These are phyloP conservation scores for Hevea brasiliensis DNA, from an alignment of 345 rosid genomes.

Conservation along the genomic window DNA sequence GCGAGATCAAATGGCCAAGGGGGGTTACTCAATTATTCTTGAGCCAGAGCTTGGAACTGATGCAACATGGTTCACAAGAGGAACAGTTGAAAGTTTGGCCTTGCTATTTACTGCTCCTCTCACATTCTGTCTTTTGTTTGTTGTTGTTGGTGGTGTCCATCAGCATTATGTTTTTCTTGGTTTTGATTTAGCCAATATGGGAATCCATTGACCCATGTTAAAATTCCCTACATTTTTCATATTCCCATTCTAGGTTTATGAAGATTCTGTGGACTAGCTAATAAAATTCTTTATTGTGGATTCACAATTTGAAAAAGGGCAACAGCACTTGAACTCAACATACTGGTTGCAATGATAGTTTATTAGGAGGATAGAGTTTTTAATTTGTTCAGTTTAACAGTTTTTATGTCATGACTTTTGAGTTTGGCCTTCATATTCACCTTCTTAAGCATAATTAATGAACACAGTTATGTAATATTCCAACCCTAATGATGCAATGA, in stretches of 20 bases:
- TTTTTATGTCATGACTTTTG: background rate
- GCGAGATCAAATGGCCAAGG: constrained; percentile 75
- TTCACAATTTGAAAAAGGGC: background rate
- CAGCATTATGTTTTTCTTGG: too few relatives aligned
- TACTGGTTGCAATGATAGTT: background rate
- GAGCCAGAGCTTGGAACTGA: constrained; percentile 53
- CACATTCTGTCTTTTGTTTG: background rate
- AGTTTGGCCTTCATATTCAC: background rate
- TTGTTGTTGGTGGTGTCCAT: background rate
- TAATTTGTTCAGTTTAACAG: background rate
- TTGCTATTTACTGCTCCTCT: background rate
- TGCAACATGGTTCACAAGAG: constrained; percentile 86
- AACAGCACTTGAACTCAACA: background rate
- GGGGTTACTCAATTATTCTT: constrained; percentile 88
- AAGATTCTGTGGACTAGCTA: background rate
- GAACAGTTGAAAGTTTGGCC: constrained; percentile 70
- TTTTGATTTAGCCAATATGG: too few relatives aligned
- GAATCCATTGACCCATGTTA: background rate
- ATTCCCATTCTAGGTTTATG: background rate
- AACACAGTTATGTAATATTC: background rate
- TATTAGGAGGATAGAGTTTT: background rate
- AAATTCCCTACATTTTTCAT: too few relatives aligned
- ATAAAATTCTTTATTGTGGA: background rate
- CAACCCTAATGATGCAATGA: background rate
- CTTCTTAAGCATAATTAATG: background rate